Base-by-base conservation (phyloP, 495 filamentous ascomycete genomes). In the Penicillium paxilli region DNA sequence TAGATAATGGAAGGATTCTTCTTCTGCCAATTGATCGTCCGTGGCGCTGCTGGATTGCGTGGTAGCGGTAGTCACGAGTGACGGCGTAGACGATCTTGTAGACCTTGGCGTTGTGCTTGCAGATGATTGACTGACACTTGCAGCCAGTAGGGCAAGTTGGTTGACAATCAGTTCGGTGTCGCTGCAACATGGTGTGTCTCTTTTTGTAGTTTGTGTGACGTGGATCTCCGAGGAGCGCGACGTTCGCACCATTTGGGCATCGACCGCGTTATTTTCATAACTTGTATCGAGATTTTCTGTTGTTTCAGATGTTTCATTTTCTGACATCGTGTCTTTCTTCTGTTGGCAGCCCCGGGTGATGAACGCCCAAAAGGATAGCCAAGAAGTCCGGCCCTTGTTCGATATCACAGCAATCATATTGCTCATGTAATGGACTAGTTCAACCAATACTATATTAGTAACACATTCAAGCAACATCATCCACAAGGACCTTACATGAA, bases 1-100 rank as follows among this genome's bases (percentile, higher is more conserved):
- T 37, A 67, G 54, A 26, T 67, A 63, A 33, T 62, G 46, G 55
- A 68, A 66, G 12, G 54, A 59, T 44, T 68, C 59, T 44, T 60
- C 65, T 44, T 59, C 51, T 9, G 25, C 49, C 16, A 49, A 28
- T n/a, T 54, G 44, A 14, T 56, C 25, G 28, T 52, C 46, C 20
- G 19, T 19, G 22, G 20, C 1, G 10, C 8, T 46, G 49, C 37
- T 9, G 49, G 28, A 25, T 25, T 46, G 46, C 14, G 28, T 49
- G 46, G 46, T 49, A 20, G 23, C n/a, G 7, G 44, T 46, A 11
- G 23, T 41, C 49, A 45, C 9, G 35, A 38, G 33, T 4, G 30
- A 42, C 10, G 35, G 30, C 16, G 49, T 55, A 8, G 53, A 38
- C 26, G 45, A 49, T 45, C 42, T 11, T 11, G 46, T 26, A 16